Conservation (phyloP, 2,329 filamentous ascomycete genomes). For the Domatiomyces globalis region DNA sequence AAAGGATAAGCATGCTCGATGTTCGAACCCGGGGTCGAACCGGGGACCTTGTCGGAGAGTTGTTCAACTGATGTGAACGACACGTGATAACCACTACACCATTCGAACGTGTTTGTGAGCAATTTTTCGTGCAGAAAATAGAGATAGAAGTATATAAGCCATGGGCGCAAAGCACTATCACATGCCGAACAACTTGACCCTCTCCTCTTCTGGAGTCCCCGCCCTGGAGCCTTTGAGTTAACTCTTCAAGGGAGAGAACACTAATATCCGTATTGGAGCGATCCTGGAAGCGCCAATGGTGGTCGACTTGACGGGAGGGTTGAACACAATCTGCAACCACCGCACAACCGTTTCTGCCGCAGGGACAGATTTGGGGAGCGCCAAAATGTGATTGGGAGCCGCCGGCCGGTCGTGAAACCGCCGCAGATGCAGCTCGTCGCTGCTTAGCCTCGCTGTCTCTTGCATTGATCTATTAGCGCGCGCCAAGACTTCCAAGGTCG, state of each 20-base stretch:
- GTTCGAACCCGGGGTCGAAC: conserved; percentile 12
- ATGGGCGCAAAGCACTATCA: background rate
- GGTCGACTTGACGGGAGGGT: no score
- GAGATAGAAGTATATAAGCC: background rate
- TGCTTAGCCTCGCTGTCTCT: background rate
- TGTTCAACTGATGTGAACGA: conserved; percentile 11
- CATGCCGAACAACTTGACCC: background rate
- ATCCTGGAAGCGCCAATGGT: no score
- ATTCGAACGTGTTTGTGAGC: conserved; percentile 4
- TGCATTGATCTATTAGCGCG: background rate
- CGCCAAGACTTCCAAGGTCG: background rate
- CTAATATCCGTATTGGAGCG: no score
- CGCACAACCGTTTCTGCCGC: background rate
- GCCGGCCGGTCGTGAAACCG: background rate
- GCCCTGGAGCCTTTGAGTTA: no score
- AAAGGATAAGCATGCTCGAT: background rate
- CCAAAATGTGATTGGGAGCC: background rate
- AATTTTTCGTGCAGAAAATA: conserved; percentile 1
- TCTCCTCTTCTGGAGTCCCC: no score
- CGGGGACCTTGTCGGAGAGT: conserved; percentile 13
- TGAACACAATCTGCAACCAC: background rate
- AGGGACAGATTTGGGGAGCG: background rate
- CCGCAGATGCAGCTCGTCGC: background rate
- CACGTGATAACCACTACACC: conserved; percentile 18
- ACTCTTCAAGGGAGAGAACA: no score